phyloP scores from a whole-genome alignment of 768 basidiomycete genomes.

The Rhodocollybia butyracea region DNA sequence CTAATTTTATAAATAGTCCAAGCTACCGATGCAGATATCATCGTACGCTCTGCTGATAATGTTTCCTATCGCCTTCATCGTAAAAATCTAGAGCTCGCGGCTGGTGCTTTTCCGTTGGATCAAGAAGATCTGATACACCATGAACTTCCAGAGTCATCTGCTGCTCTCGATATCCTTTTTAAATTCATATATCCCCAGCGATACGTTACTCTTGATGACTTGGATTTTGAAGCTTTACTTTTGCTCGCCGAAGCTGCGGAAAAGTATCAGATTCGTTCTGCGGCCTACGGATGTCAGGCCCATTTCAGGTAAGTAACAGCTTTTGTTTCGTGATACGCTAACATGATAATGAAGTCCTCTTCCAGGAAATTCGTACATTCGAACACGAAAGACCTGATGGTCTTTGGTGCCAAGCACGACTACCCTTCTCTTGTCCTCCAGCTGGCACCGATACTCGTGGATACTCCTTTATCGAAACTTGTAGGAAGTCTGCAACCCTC shows the following conservation, averaged over 20 bases:
- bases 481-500: not conserved
- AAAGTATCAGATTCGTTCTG: conserved; percentile 7
- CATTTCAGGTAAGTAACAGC: conserved; percentile 1
- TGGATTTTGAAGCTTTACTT: not conserved
- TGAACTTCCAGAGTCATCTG: conserved; percentile 3
- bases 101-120: not conserved
- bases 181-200: conserved; percentile 6
- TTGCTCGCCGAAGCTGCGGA: conserved; percentile 7
- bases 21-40: not conserved
- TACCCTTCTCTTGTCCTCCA: not conserved
- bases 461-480: not conserved
- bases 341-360: not conserved
- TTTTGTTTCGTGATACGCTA: not conserved
- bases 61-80: not conserved
- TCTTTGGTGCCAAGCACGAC: not conserved
- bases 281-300: not conserved
- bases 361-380: not conserved
- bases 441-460: not conserved
- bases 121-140: not conserved
- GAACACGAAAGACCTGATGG: not conserved
- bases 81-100: not conserved
- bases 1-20: not conserved
- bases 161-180: conserved; percentile 6
- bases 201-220: not conserved
- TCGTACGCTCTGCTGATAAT: not conserved